phyloP scores from a whole-genome alignment of 2,329 filamentous ascomycete genomes.

The Ambrosiella cleistominuta region DNA sequence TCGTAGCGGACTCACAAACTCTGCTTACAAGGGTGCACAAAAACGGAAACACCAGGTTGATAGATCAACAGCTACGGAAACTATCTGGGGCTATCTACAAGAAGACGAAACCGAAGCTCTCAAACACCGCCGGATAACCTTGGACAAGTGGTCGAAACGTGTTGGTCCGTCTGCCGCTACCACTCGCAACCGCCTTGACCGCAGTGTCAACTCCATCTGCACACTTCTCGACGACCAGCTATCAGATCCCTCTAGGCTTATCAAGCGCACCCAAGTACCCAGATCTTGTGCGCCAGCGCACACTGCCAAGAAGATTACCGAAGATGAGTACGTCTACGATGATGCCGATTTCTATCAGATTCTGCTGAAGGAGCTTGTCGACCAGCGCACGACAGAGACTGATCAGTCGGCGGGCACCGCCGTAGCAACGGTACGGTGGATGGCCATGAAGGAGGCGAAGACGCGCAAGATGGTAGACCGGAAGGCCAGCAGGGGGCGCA shows the following conservation, averaged over 20 bases:
- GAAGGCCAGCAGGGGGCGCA: slow-evolving; percentile 85
- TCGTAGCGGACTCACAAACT: slow-evolving; percentile 23
- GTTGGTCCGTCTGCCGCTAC: slow-evolving; percentile 29
- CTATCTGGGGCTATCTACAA: slow-evolving; percentile 58
- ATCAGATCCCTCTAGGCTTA: slow-evolving; percentile 43
- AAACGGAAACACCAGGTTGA: slow-evolving; percentile 45
- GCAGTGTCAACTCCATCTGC: slow-evolving; percentile 37
- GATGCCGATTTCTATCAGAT: slow-evolving; percentile 91
- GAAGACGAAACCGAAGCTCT: slow-evolving; percentile 42
- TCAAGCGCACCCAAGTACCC: slow-evolving; percentile 51
- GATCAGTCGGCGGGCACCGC: slow-evolving; percentile 34
- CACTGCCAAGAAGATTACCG: slow-evolving; percentile 35
- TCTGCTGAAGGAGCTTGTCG: slow-evolving; percentile 80
- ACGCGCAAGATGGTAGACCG: slow-evolving; percentile 73
- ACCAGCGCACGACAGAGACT: slow-evolving; percentile 62
- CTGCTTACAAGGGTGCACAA: slow-evolving; percentile 24
- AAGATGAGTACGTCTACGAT: slow-evolving; percentile 59
- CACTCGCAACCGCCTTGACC: slow-evolving; percentile 17
- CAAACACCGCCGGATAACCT: slow-evolving; percentile 47
- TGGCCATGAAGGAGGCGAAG: slow-evolving; percentile 57
- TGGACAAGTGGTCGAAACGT: slow-evolving; percentile 85
- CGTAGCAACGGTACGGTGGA: slow-evolving; percentile 44
- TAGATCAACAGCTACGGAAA: slow-evolving; percentile 37
- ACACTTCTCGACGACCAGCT: slow-evolving; percentile 53
- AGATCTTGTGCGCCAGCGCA: slow-evolving; percentile 63